Percentiles rank a stretch among this genome's conserved stretches.
phyloP scores from a whole-genome alignment of 345 rosid species.

The Ceriops zippeliana region DNA sequence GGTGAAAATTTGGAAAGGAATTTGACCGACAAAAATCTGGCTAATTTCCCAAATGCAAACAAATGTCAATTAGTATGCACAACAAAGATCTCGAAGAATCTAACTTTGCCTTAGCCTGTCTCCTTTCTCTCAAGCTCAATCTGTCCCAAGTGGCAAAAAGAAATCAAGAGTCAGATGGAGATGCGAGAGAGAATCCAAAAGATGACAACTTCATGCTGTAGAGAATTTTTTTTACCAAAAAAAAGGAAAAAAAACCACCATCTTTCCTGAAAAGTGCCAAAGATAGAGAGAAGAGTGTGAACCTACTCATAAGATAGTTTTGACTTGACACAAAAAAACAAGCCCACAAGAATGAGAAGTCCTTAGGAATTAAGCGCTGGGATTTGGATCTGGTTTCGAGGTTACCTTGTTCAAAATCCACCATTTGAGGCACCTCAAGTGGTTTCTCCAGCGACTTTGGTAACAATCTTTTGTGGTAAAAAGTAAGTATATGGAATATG shows the following conservation, averaged over 20 bases:
- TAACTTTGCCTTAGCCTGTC: constrained; percentile 26
- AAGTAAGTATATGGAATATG: constrained; percentile 2
- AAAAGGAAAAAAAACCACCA: background rate
- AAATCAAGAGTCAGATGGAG: background rate
- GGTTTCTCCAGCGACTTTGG: constrained; percentile 13
- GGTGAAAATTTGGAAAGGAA: constrained; percentile 30
- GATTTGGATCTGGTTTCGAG: constrained; percentile 21
- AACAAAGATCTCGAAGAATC: constrained; percentile 35
- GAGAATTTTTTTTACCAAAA: background rate
- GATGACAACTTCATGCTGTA: background rate
- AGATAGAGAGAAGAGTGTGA: background rate
- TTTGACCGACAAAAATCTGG: constrained; percentile 20
- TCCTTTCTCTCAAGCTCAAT: constrained; percentile 14
- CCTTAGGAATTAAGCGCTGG: background rate
- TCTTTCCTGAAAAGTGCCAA: background rate
- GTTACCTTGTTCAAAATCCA: constrained; percentile 11
- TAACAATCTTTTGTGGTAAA: constrained; percentile 17
- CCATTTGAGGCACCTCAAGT: background rate
- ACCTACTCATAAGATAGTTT: background rate
- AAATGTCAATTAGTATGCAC: constrained; percentile 15
- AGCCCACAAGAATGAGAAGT: constrained; percentile 2
- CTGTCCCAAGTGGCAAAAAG: constrained; percentile 20
- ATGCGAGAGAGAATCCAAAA: background rate
- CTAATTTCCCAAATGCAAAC: constrained; percentile 4
- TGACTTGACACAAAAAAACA: constrained; percentile 9